Base-by-base conservation (phyloP, 1,284 basidiomycete species). In the Trichosporon sp. region DNA sequence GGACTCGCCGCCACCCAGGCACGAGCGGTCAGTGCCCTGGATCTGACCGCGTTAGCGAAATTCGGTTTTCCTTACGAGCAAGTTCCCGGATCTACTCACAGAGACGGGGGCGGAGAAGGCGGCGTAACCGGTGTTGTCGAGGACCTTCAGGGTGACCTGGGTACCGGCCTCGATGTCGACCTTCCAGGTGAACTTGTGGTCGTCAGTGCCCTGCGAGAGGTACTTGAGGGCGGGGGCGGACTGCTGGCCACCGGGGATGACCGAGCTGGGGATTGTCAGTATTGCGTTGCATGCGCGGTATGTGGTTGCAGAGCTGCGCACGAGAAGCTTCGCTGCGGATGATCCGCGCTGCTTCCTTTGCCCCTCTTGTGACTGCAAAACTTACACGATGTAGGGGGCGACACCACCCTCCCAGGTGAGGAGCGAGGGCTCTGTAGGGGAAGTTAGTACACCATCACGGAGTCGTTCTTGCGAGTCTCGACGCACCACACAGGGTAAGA, bases 341-440 rank as follows among this genome's bases (percentile, higher is more conserved):
- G 52, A 33, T 21, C 21, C 19, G 40, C 19, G 10, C 21, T 13
- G 21, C 2, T 54, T 27, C 25, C 49, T 44, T 21, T n/a, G 27
- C 49, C 49, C 8, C 49, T 16, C 16, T 3, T 5, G 27, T n/a
- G 49, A 2, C 31, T 54, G 25, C 27, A 54, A 16, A 16, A 77
- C 78, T 75, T 60, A 79, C 78, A 79, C 63, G 62, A 76, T 75
- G 75, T 66, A 79, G 34, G 76, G 76, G 29, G 67, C 36, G 14
- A 60, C 68, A 64, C 76, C 76, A 23, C 72, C 75, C 31, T 66
- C 60, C 68, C 71, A 75, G 16, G 69, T 59, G 66, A 79, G 52
- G 11, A 60, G 61, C 16, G 67, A 68, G 59, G 78, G 78, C 65
- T 76, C 77, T 79, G 66, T 4, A 25, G 31, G 10, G 1, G 36